Conservation (phyloP, 345 rosid genomes). For the Acer yangbiense region DNA sequence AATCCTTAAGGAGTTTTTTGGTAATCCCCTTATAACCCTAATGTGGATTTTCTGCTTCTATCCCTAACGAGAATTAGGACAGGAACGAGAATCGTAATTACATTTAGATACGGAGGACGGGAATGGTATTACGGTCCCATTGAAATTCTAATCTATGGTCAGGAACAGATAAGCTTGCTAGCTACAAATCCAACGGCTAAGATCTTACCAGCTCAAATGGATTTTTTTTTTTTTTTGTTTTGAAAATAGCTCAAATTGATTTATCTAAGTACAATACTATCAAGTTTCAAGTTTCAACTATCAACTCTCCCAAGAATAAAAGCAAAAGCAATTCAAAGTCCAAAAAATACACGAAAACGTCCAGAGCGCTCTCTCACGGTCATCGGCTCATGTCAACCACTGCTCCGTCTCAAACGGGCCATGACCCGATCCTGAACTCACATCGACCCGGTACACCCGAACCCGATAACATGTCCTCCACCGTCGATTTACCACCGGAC, state of each 20-base stretch:
- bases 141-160: neutral
- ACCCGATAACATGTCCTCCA: conserved; percentile 17
- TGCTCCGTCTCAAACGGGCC: neutral
- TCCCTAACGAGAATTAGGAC: too few species aligned
- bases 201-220: neutral
- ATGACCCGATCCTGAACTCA: neutral
- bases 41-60: too few species aligned
- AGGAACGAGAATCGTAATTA: too few species aligned
- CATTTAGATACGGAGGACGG: too few species aligned
- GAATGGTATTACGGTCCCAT: neutral
- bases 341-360: neutral
- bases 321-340: neutral
- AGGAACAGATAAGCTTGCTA: neutral
- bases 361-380: neutral
- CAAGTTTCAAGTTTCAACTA: neutral
- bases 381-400: conserved; percentile 8
- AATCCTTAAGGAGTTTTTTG: too few species aligned
- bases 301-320: neutral
- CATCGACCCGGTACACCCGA: neutral
- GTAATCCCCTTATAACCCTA: too few species aligned
- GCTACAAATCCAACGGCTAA: neutral
- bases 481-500: conserved; percentile 35
- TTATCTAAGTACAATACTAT: neutral
- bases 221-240: too few species aligned
- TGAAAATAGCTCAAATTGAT: neutral